A percentile compares a stretch with the other conserved stretches of the same genome.
Evolutionary conservation across 1,139 yeast species (phyloP).

Genomic region (Taphrina populina): DNA sequence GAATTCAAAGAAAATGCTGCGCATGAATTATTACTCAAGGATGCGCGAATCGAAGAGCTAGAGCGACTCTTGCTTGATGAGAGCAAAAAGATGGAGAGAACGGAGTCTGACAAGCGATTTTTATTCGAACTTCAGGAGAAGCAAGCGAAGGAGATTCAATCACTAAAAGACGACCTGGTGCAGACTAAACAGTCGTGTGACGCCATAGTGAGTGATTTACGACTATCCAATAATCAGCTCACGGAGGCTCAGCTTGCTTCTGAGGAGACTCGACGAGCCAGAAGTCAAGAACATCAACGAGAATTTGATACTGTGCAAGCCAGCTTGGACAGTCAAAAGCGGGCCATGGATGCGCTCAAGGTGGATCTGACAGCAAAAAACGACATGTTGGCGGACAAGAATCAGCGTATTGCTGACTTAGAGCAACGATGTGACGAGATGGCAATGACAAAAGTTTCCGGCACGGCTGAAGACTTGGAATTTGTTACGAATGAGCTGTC

Average conservation of each 20-base stretch:
- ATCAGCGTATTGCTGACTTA: constrained; percentile 41
- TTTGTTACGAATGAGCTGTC: constrained; percentile 56
- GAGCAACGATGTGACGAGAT: constrained; percentile 47
- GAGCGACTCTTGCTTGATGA: constrained; percentile 20
- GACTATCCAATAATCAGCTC: constrained; percentile 37
- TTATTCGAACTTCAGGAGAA: constrained; percentile 49
- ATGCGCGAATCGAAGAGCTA: constrained; percentile 22
- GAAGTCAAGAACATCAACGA: constrained; percentile 34
- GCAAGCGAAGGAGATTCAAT: constrained; percentile 44
- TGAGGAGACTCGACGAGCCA: constrained; percentile 36
- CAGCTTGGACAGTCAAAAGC: constrained; percentile 37
- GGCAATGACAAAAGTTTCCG: constrained; percentile 43
- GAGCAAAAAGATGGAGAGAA: constrained; percentile 39
- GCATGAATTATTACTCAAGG: constrained; percentile 15
- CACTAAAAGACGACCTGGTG: constrained; percentile 43
- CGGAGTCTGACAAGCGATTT: constrained; percentile 48
- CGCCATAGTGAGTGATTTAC: constrained; percentile 36
- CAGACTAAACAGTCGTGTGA: constrained; percentile 41
- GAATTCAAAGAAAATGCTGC: constrained; percentile 10
- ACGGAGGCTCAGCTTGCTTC: constrained; percentile 37
- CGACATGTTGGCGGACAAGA: constrained; percentile 26
- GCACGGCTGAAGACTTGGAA: constrained; percentile 44
- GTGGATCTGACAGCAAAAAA: constrained; percentile 32
- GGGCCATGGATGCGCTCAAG: constrained; percentile 36
- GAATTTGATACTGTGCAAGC: constrained; percentile 37